Percentiles rank a stretch among this genome's conserved stretches.
Conservation (phyloP, 768 basidiomycete genomes). For the Xerocomellus chrysenteron region DNA sequence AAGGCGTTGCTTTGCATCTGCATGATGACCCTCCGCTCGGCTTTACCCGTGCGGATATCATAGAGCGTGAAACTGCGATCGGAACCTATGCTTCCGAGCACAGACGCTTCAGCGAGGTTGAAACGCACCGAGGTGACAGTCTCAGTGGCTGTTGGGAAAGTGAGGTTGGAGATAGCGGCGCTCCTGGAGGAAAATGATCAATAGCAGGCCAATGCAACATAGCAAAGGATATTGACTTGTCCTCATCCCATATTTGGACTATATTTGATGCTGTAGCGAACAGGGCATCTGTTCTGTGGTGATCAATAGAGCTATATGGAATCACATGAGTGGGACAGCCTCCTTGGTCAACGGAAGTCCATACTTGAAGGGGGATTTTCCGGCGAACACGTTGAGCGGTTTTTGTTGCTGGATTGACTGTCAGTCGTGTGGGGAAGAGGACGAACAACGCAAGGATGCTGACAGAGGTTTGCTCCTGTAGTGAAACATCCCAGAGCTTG, state of each 20-base stretch:
- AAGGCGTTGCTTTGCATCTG: conserved; percentile 91
- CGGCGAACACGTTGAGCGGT: conserved; percentile 78
- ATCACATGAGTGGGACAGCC: neutral
- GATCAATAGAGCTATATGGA: conserved; percentile 82
- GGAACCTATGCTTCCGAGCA: conserved; percentile 92
- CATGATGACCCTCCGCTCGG: conserved; percentile 89
- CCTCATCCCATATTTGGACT: conserved; percentile 98
- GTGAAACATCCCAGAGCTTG: conserved; percentile 70
- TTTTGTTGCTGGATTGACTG: conserved; percentile 34
- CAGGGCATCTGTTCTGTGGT: conserved; percentile 82
- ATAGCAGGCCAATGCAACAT: neutral
- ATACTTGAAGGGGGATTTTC: conserved; percentile 91
- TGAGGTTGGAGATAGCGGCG: conserved; percentile 81
- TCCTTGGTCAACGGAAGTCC: conserved; percentile 17
- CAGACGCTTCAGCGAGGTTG: conserved; percentile 91
- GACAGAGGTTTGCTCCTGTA: conserved; percentile 41
- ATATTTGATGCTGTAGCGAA: conserved; percentile 93
- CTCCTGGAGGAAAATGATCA: conserved; percentile 48
- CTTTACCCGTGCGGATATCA: conserved; percentile 95
- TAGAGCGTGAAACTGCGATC: conserved; percentile 96
- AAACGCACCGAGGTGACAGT: conserved; percentile 87
- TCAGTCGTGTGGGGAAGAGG: neutral
- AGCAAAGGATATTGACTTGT: conserved; percentile 51
- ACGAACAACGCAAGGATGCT: conserved; percentile 6
- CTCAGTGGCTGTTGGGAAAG: conserved; percentile 85